phyloP scores from a whole-genome alignment of 345 rosid species.

The Eucalyptus cladocalyx region DNA sequence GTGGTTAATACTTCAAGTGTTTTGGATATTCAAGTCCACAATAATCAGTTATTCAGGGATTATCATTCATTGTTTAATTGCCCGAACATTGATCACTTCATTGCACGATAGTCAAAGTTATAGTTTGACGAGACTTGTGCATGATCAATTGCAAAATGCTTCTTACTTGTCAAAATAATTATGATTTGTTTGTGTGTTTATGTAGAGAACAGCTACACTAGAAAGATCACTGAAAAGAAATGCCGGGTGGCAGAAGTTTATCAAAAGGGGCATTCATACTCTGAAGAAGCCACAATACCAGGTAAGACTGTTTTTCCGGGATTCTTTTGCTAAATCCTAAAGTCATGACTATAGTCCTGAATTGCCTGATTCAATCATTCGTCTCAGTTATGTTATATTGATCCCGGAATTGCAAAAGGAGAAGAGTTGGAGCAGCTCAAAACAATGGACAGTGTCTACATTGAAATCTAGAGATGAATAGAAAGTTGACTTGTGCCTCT shows the following conservation, averaged over 20 bases:
- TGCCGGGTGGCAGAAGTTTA: slow-evolving; percentile 48
- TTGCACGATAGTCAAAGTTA: not conserved
- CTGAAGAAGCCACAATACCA: slow-evolving; percentile 56
- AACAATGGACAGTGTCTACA: slow-evolving; percentile 39
- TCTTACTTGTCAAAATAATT: not conserved
- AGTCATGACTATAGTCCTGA: not conserved
- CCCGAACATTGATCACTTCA: not conserved
- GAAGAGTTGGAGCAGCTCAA: slow-evolving; percentile 74
- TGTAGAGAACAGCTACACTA: slow-evolving; percentile 44
- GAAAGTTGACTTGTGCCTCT: not conserved
- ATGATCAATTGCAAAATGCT: not conserved
- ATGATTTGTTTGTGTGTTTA: not conserved
- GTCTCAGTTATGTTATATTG: slow-evolving; percentile 54
- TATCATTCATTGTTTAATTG: not conserved
- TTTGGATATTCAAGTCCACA: not conserved
- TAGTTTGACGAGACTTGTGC: not conserved
- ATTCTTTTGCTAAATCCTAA: not conserved
- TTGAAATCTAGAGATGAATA: slow-evolving; percentile 25
- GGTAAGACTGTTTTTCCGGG: slow-evolving; percentile 12
- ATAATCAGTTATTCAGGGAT: not conserved
- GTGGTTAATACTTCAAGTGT: not conserved
- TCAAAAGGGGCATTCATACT: slow-evolving; percentile 71
- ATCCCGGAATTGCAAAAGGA: slow-evolving; percentile 45
- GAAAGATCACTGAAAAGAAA: slow-evolving; percentile 48
- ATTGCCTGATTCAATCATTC: not conserved